Conservation (phyloP, 2,329 filamentous ascomycete genomes). For the Alternaria hordeiaustralica region DNA sequence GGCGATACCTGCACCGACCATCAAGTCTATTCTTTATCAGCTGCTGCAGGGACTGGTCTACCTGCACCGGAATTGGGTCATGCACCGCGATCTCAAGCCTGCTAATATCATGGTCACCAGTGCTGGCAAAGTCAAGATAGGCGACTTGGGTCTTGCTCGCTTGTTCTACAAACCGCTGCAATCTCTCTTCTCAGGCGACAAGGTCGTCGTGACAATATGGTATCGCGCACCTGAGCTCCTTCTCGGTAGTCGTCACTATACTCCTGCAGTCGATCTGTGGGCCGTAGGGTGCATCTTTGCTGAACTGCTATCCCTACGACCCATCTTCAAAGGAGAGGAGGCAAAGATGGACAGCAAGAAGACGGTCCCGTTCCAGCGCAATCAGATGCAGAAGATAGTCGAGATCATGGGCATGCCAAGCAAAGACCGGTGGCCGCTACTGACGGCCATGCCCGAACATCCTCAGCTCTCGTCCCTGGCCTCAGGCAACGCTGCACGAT, state of each 20-base stretch:
- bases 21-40: conserved; percentile 95
- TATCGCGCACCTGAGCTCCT: conserved; percentile 95
- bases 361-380: conserved; percentile 93
- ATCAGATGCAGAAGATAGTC: conserved; percentile 99
- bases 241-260: conserved; percentile 93
- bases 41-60: conserved; percentile 94
- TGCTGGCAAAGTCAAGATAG: conserved; percentile 87
- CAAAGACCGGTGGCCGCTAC: conserved; percentile 85
- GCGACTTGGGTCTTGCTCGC: conserved; percentile 88
- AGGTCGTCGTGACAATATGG: conserved; percentile 99
- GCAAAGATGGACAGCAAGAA: conserved; percentile 99
- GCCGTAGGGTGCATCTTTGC: conserved; percentile 98
- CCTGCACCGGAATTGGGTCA: conserved; percentile 93
- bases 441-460: conserved; percentile 88
- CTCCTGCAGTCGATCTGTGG: conserved; percentile 96
- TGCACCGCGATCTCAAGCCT: conserved; percentile 95
- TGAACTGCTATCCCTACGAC: conserved; percentile 84
- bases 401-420: conserved; percentile 92
- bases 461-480: conserved; percentile 66
- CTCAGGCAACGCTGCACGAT: conserved; percentile 53
- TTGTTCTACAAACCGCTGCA: conserved; percentile 94
- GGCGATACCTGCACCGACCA: conserved; percentile 84
- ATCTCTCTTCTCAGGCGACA: conserved; percentile 90
- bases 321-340: conserved; percentile 98
- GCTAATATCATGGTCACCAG: conserved; percentile 99